phyloP scores from a whole-genome alignment of 169 alveolate species.

The Plasmodium yoelii region DNA sequence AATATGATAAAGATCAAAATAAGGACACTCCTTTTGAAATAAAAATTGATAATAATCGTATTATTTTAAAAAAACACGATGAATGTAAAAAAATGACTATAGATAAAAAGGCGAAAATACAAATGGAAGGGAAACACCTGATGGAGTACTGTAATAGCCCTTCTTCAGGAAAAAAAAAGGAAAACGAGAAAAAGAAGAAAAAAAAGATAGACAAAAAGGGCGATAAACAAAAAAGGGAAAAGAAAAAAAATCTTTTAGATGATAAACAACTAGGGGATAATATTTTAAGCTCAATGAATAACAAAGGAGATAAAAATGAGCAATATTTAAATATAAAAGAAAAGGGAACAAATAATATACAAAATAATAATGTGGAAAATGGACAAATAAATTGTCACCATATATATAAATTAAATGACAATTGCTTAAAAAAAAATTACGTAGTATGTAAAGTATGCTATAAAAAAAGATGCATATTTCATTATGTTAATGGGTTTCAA shows the following conservation, averaged over 20 bases:
- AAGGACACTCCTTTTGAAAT: too few species aligned
- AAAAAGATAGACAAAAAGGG: background rate
- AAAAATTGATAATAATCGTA: too few species aligned
- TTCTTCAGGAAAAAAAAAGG: background rate
- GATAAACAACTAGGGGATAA: background rate
- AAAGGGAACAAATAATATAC: background rate
- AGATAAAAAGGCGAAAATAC: too few species aligned
- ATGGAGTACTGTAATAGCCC: background rate
- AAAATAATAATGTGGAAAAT: background rate
- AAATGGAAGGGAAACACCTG: too few species aligned
- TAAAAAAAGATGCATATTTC: constrained; percentile 73
- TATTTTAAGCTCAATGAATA: background rate
- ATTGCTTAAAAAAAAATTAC: constrained; percentile 53
- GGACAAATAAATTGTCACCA: constrained; percentile 21
- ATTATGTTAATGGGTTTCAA: constrained; percentile 41
- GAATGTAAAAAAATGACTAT: too few species aligned
- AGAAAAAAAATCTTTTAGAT: background rate
- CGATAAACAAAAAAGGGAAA: background rate
- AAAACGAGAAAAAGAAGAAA: background rate
- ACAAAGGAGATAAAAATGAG: background rate
- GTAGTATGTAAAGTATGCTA: constrained; percentile 25
- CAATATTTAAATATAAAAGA: background rate
- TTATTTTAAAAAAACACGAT: too few species aligned
- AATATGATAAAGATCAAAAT: too few species aligned
- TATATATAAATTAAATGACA: constrained; percentile 40